Base-by-base conservation (phyloP, 1,139 yeast species). In the Scheffersomyces titani region DNA sequence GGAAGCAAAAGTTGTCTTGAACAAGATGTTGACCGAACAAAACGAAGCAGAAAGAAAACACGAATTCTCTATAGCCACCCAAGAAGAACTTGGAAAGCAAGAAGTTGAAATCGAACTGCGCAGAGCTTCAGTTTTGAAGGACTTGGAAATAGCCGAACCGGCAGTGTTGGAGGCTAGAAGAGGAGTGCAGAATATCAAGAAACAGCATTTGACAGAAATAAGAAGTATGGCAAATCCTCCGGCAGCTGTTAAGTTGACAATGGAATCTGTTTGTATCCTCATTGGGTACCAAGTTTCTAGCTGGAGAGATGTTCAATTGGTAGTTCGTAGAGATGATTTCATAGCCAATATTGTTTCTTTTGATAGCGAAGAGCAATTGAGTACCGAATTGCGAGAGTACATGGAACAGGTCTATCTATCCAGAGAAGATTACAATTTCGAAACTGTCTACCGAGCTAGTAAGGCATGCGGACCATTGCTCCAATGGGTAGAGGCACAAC, bases 171-270 rank as follows among this genome's bases (percentile, higher is more conserved):
- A 89, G 62, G 98, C 98, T 0, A 91, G 89, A 65, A 75, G 83
- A 59, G 96, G 97, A 24, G 98, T 94, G 18, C 90, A 90, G 63
- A 90, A 91, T 65, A 94, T 94, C 62, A 92, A 92, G 71, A 94
- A 93, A 69, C 97, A 91, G 61, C 98, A 94, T 66, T 78, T 94
- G 51, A 90, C 96, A 0, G 99, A 94, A 70, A 77, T 94, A 47
- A 77, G 97, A 65, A 89, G 97, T 46, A 90, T 94, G 96, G 73
- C 85, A 4, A 91, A 92, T 60, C 99, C 99, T 0, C 99, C 99
- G 0, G 88, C 86, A 11, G 89, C 96, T 0, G 96, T 94, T 3
- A 92, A 91, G 65, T 72, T 90, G 69, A 88, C 97, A 0, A 75
- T 94, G 77, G 98, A 94, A 64, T 89, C 97, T 1, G 97, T 94